Conservation (phyloP, 2,329 filamentous ascomycete genomes). For the Hysterium pulicare region DNA sequence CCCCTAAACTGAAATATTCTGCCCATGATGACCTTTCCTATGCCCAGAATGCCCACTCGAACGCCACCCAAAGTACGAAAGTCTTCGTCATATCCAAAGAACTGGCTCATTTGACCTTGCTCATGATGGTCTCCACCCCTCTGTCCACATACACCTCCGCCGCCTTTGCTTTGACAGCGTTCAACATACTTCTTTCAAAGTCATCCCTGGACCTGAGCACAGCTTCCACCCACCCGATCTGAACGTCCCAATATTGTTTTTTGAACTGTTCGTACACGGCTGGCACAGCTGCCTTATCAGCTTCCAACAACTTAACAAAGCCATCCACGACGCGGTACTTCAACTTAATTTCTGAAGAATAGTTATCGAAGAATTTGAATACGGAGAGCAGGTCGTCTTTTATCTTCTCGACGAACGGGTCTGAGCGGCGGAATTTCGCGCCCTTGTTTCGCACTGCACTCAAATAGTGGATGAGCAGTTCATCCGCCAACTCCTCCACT, state of each 20-base stretch:
- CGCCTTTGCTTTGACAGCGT: slow-evolving; percentile 81
- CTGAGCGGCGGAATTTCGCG: slow-evolving; percentile 79
- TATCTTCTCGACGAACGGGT: slow-evolving; percentile 90
- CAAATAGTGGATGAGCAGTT: slow-evolving; percentile 83
- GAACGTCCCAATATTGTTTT: slow-evolving; percentile 84
- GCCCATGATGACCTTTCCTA: too few species aligned
- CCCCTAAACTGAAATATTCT: too few species aligned
- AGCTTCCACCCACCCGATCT: slow-evolving; percentile 92
- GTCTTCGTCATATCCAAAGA: too few species aligned
- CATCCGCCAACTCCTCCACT: slow-evolving; percentile 87
- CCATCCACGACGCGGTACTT: slow-evolving; percentile 90
- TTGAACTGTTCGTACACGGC: slow-evolving; percentile 83
- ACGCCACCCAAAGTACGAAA: too few species aligned
- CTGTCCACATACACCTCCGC: slow-evolving; percentile 78
- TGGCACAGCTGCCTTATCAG: slow-evolving; percentile 69
- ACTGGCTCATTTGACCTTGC: slow-evolving; percentile 77
- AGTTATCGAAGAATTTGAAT: slow-evolving; percentile 80
- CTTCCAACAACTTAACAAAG: slow-evolving; percentile 73
- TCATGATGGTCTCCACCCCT: slow-evolving; percentile 90
- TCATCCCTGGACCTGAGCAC: slow-evolving; percentile 85
- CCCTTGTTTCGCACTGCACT: slow-evolving; percentile 81
- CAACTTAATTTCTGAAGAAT: slow-evolving; percentile 65
- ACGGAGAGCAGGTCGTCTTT: slow-evolving; percentile 88
- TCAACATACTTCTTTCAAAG: slow-evolving; percentile 87
- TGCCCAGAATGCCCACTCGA: too few species aligned